Evolutionary conservation across 768 basidiomycete genomes (phyloP).

Genomic region (Hydnum rufescens): DNA sequence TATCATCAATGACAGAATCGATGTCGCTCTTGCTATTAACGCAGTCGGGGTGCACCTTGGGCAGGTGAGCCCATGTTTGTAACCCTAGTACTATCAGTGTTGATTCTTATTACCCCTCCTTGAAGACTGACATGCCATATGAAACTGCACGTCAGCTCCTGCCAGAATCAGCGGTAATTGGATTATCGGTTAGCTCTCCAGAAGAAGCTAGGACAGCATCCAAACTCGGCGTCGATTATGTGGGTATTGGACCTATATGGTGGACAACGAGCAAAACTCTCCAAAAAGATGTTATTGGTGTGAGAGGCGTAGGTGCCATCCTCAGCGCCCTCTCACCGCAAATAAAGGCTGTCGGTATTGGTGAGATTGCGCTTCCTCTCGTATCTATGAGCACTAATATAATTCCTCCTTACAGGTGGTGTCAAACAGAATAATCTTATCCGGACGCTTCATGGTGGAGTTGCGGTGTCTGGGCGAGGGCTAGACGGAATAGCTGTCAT

Average conservation of each 20-base stretch:
- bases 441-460: slow-evolving; percentile 51
- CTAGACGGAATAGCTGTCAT: slow-evolving; percentile 79
- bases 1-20: slow-evolving; percentile 75
- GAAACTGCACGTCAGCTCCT: slow-evolving; percentile 44
- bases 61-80: slow-evolving; percentile 22
- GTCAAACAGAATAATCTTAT: slow-evolving; percentile 64
- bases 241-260: slow-evolving; percentile 78
- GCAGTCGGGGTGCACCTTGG: slow-evolving; percentile 77
- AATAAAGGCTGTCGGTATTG: slow-evolving; percentile 68
- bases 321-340: slow-evolving; percentile 39
- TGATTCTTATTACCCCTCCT: background rate
- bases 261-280: slow-evolving; percentile 62
- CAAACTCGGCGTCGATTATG: slow-evolving; percentile 52
- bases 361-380: slow-evolving; percentile 25
- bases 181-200: slow-evolving; percentile 54
- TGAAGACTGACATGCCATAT: slow-evolving; percentile 48
- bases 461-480: slow-evolving; percentile 31
- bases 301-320: slow-evolving; percentile 48
- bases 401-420: slow-evolving; percentile 36
- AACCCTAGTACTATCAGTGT: background rate
- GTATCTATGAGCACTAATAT: background rate
- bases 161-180: slow-evolving; percentile 51
- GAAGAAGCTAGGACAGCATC: slow-evolving; percentile 34
- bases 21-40: slow-evolving; percentile 60
- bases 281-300: slow-evolving; percentile 42